These are phyloP conservation scores for Colletotrichum echinochloae DNA, from an alignment of 2,329 filamentous ascomycete species.

Conservation along the genomic window DNA sequence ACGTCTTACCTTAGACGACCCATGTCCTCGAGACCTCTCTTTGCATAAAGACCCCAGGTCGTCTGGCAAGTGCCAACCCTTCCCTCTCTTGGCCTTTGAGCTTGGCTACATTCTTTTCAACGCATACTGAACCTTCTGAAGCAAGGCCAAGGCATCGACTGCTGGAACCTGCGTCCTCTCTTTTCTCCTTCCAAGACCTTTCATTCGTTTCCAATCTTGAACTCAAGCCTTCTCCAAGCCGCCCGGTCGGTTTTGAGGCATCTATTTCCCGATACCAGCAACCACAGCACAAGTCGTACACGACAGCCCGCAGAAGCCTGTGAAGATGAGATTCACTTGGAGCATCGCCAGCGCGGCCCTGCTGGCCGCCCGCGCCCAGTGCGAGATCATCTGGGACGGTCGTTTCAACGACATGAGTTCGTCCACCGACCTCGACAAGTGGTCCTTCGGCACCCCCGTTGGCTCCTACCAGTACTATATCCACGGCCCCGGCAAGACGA, in stretches of 20 bases:
- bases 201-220: constrained; percentile 28
- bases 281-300: constrained; percentile 10
- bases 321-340: constrained; percentile 38
- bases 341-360: constrained; percentile 37
- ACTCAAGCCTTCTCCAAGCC: constrained; percentile 36
- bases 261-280: constrained; percentile 24
- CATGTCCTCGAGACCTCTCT: background rate
- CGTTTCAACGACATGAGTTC: constrained; percentile 71
- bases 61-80: constrained; percentile 8
- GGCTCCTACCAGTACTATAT: constrained; percentile 83
- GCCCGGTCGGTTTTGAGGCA: constrained; percentile 36
- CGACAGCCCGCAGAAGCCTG: background rate
- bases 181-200: constrained; percentile 29
- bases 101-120: constrained; percentile 36
- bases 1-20: constrained; percentile 21
- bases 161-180: constrained; percentile 40
- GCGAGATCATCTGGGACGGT: constrained; percentile 70
- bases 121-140: constrained; percentile 32
- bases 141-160: constrained; percentile 41
- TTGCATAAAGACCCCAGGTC: constrained; percentile 30
- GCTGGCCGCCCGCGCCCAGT: constrained; percentile 36
- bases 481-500: constrained; percentile 69
- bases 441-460: constrained; percentile 77
- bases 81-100: constrained; percentile 22
- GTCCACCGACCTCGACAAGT: constrained; percentile 67